These are phyloP conservation scores for Elymus sibiricus DNA, from an alignment of 176 grass and related monocot species.

Conservation along the genomic window DNA sequence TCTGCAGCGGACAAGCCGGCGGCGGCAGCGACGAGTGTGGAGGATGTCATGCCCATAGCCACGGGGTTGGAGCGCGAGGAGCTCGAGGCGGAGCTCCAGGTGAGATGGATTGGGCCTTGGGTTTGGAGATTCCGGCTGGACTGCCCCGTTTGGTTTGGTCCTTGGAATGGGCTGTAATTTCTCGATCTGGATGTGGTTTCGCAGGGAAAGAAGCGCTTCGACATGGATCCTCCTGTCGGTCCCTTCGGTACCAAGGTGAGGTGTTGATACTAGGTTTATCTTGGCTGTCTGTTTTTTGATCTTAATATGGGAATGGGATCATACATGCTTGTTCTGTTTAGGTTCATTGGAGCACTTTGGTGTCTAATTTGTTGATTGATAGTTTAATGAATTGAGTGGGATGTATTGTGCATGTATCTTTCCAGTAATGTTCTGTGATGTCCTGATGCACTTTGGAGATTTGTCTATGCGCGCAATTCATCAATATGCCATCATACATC, in stretches of 20 bases:
- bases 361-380: background rate
- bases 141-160: background rate
- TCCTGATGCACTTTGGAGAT: background rate
- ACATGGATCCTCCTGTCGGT: constrained; percentile 70
- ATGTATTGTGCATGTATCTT: background rate
- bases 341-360: background rate
- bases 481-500: background rate
- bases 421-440: background rate
- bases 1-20: constrained; percentile 54
- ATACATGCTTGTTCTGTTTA: background rate
- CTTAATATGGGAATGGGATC: background rate
- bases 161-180: constrained; percentile 21
- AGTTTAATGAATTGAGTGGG: background rate
- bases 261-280: background rate
- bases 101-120: constrained; percentile 7
- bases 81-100: constrained; percentile 64
- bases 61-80: constrained; percentile 87
- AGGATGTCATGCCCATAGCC: constrained; percentile 84
- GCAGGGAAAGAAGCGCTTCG: constrained; percentile 88
- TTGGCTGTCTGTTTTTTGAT: background rate
- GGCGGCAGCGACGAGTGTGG: constrained; percentile 46
- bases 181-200: constrained; percentile 40
- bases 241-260: constrained; percentile 94
- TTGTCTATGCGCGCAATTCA: background rate
- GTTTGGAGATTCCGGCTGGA: constrained; percentile 1